phyloP scores from a whole-genome alignment of 768 basidiomycete species.

The Amyloporia xantha region DNA sequence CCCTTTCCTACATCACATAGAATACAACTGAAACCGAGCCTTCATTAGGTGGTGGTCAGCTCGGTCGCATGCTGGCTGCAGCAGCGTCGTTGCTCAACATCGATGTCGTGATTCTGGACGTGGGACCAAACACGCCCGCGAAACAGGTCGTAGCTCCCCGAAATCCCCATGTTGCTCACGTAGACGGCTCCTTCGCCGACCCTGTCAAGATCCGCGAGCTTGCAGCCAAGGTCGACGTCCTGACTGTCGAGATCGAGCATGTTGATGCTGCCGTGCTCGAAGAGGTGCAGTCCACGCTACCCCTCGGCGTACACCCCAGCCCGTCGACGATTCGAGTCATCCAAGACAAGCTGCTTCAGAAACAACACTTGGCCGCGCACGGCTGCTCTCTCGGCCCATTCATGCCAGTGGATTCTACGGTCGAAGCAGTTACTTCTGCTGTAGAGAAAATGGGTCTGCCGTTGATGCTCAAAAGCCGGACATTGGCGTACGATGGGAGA shows the following conservation, averaged over 20 bases:
- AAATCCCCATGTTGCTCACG: conserved; percentile 45
- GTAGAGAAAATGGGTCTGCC: conserved; percentile 67
- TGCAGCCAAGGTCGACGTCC: conserved; percentile 71
- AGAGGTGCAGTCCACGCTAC: conserved; percentile 39
- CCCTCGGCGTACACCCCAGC: conserved; percentile 53
- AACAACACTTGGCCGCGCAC: conserved; percentile 44
- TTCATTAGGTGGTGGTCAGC: conserved; percentile 82
- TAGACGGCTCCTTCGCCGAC: conserved; percentile 88
- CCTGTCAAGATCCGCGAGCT: conserved; percentile 72
- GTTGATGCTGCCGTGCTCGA: conserved; percentile 75
- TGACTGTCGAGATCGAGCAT: conserved; percentile 97
- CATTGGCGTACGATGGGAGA: conserved; percentile 91
- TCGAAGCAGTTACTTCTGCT: conserved; percentile 45
- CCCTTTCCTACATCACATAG: neutral
- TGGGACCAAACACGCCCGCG: conserved; percentile 74
- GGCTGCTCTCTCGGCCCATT: conserved; percentile 56
- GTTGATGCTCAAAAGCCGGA: conserved; percentile 94
- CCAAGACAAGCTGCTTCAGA: conserved; percentile 70
- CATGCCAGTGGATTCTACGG: conserved; percentile 46
- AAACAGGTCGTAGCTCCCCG: conserved; percentile 75
- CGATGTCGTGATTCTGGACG: conserved; percentile 78
- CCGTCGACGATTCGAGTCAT: conserved; percentile 80
- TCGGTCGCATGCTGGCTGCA: conserved; percentile 93
- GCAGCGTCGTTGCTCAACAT: conserved; percentile 86
- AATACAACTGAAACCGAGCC: neutral